Evolutionary conservation across 2,329 filamentous ascomycete species (phyloP).

Genomic region (Aspergillus bombycis): DNA sequence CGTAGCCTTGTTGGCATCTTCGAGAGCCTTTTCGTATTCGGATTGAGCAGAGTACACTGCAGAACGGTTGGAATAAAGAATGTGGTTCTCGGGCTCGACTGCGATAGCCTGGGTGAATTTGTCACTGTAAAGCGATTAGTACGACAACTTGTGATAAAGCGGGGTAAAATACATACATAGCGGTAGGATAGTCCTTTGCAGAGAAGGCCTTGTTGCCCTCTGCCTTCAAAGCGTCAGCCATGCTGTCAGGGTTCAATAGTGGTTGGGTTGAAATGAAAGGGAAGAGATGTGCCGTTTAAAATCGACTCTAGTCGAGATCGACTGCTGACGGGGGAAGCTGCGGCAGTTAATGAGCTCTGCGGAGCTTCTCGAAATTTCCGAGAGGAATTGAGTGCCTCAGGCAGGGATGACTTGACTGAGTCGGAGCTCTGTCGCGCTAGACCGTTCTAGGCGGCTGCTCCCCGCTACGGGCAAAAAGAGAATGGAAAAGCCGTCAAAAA

Average conservation of each 20-base stretch:
- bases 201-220: conserved; percentile 98
- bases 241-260: conserved; percentile 37
- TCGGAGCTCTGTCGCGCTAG: conserved; percentile 21
- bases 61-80: conserved; percentile 97
- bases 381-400: conserved; percentile 25
- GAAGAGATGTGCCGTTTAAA: conserved; percentile 9
- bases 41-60: conserved; percentile 84
- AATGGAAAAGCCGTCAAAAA: conserved; percentile 34
- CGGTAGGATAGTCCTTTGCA: conserved; percentile 94
- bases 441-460: conserved; percentile 18
- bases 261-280: background rate
- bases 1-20: conserved; percentile 90
- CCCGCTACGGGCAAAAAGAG: conserved; percentile 26
- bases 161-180: conserved; percentile 71
- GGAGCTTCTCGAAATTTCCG: conserved; percentile 53
- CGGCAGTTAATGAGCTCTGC: conserved; percentile 26
- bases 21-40: conserved; percentile 80
- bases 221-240: conserved; percentile 86
- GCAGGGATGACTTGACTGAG: conserved; percentile 22
- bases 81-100: conserved; percentile 86
- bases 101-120: conserved; percentile 95
- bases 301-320: conserved; percentile 11
- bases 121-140: conserved; percentile 59
- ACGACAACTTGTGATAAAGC: conserved; percentile 18
- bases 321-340: conserved; percentile 16